phyloP scores from a whole-genome alignment of 2,329 filamentous ascomycete species.

The Clarireedia homoeocarpa region DNA sequence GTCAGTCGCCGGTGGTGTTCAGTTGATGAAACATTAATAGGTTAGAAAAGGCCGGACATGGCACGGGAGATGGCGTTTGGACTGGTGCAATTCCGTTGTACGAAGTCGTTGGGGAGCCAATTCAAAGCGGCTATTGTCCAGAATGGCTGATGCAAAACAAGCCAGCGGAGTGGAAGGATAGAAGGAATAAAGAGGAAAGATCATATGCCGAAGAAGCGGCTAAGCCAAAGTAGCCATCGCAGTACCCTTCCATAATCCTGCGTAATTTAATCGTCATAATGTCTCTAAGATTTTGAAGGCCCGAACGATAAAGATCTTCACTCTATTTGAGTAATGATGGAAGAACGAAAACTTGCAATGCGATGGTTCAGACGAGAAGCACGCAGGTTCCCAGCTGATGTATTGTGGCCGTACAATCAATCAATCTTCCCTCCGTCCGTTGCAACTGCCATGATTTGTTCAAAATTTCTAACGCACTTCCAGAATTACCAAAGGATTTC shows the following conservation, averaged over 20 bases:
- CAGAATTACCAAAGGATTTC: constrained; percentile 12
- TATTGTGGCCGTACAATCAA: constrained; percentile 11
- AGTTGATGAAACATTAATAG: constrained; percentile 3
- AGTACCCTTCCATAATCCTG: not conserved
- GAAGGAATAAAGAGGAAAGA: not conserved
- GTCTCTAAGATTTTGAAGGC: not conserved
- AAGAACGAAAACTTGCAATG: not conserved
- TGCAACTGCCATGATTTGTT: constrained; percentile 16
- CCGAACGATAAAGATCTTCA: too few relatives aligned
- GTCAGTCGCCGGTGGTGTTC: constrained; percentile 1
- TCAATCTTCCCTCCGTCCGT: not conserved
- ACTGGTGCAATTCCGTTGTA: constrained; percentile 9
- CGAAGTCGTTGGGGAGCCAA: not conserved
- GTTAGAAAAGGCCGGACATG: not conserved
- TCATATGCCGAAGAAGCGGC: not conserved
- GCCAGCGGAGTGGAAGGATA: not conserved
- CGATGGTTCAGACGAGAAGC: constrained; percentile 6
- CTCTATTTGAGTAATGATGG: too few relatives aligned
- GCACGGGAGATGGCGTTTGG: constrained; percentile 26
- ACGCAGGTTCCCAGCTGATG: constrained; percentile 8
- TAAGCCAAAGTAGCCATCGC: not conserved
- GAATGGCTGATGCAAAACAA: not conserved
- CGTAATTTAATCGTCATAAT: not conserved
- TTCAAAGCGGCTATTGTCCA: constrained; percentile 2
- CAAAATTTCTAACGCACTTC: constrained; percentile 12